These are phyloP conservation scores for Cercospora zeina DNA, from an alignment of 2,329 filamentous ascomycete genomes.

Conservation along the genomic window DNA sequence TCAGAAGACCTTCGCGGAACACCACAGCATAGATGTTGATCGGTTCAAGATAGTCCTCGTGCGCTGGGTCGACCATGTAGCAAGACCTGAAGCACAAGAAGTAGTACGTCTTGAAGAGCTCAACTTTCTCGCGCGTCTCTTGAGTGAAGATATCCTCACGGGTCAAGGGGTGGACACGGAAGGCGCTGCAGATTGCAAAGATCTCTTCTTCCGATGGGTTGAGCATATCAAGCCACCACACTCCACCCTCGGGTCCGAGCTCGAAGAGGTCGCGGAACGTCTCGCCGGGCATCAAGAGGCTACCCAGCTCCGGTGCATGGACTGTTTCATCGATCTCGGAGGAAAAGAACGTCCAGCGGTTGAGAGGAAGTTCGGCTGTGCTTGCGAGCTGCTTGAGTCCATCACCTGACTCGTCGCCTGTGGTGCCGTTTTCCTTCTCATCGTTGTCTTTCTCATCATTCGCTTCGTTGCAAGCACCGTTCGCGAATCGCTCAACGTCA, in stretches of 20 bases:
- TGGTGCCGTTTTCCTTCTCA: conserved; percentile 46
- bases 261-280: conserved; percentile 86
- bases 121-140: conserved; percentile 96
- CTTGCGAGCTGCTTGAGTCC: conserved; percentile 32
- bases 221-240: conserved; percentile 98
- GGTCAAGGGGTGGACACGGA: conserved; percentile 91
- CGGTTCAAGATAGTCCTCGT: conserved; percentile 83
- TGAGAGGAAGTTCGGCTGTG: conserved; percentile 49
- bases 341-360: conserved; percentile 95
- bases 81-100: conserved; percentile 98
- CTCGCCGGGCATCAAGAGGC: conserved; percentile 84
- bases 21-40: conserved; percentile 97
- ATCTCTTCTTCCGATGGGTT: conserved; percentile 88
- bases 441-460: conserved; percentile 50
- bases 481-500: conserved; percentile 32
- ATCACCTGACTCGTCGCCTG: conserved; percentile 37
- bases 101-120: conserved; percentile 96
- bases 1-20: conserved; percentile 90
- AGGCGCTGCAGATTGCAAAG: conserved; percentile 84
- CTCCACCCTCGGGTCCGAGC: conserved; percentile 68
- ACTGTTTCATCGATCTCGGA: conserved; percentile 92
- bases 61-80: conserved; percentile 74
- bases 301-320: conserved; percentile 83
- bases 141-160: conserved; percentile 95
- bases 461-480: conserved; percentile 34